Evolutionary conservation across 768 basidiomycete genomes (phyloP).

Genomic region (Tricholoma bakamatsutake): DNA sequence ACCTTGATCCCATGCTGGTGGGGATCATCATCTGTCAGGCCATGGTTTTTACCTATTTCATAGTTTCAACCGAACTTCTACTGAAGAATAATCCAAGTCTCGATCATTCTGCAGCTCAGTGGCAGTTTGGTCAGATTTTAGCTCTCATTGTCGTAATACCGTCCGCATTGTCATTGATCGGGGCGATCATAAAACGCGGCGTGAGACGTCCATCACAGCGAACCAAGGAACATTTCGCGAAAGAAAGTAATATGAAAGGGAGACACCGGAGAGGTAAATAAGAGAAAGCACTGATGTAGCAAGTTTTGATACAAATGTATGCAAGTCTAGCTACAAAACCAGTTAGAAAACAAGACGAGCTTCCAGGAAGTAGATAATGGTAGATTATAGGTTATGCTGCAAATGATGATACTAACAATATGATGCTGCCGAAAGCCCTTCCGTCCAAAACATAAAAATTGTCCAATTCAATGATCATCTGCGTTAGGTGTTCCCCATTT

Average conservation of each 20-base stretch:
- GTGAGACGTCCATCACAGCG: slow-evolving; percentile 23
- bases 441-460: not conserved
- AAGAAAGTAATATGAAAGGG: not conserved
- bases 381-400: not conserved
- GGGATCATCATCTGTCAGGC: slow-evolving; percentile 32
- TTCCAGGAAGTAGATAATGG: not conserved
- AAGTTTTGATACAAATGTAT: not conserved
- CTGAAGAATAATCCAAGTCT: slow-evolving; percentile 24
- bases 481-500: slow-evolving; percentile 55
- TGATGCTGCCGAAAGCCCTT: slow-evolving; percentile 2
- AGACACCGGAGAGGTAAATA: not conserved
- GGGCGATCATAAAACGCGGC: slow-evolving; percentile 27
- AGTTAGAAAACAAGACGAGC: not conserved
- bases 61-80: slow-evolving; percentile 33
- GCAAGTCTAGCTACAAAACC: not conserved
- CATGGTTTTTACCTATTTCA: slow-evolving; percentile 34
- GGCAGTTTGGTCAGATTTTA: slow-evolving; percentile 39
- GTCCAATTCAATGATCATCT: slow-evolving; percentile 43
- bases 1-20: slow-evolving; percentile 35
- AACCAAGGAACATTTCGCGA: slow-evolving; percentile 9
- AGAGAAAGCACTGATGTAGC: not conserved
- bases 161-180: slow-evolving; percentile 27
- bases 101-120: slow-evolving; percentile 18
- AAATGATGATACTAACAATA: not conserved
- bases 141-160: slow-evolving; percentile 37